These are phyloP conservation scores for Cordyceps tenuipes DNA, from an alignment of 2,329 filamentous ascomycete genomes.

Conservation along the genomic window DNA sequence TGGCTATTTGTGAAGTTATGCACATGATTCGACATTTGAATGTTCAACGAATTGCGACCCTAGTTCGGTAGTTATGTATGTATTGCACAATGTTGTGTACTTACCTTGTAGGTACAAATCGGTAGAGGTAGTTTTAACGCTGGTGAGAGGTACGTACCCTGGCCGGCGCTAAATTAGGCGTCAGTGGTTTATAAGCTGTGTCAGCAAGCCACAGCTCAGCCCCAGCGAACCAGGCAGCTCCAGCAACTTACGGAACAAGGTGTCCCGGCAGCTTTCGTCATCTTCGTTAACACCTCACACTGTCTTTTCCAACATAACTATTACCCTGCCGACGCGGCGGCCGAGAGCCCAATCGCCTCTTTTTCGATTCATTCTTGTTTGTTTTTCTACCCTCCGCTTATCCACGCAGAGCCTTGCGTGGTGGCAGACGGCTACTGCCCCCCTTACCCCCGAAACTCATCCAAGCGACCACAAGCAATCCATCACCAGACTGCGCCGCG, in stretches of 20 bases:
- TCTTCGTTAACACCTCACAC: neutral
- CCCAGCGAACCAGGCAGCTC: neutral
- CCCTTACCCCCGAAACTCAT: conserved; percentile 1
- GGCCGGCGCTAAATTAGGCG: neutral
- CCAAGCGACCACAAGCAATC: neutral
- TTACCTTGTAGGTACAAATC: no score
- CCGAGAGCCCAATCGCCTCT: neutral
- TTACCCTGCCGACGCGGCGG: neutral
- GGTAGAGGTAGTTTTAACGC: no score
- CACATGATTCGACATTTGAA: no score
- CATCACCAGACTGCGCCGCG: neutral
- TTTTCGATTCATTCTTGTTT: neutral
- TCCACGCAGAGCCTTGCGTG: neutral
- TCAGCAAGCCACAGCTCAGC: conserved; percentile 8
- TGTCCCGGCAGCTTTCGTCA: conserved; percentile 12
- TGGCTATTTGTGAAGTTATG: no score
- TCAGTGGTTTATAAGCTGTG: neutral
- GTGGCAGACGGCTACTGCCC: neutral
- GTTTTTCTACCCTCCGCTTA: neutral
- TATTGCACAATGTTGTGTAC: no score
- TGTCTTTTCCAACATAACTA: neutral
- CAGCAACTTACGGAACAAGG: neutral
- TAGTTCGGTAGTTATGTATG: no score
- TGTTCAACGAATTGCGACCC: no score
- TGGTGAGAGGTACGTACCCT: neutral